Conservation (phyloP, 2,329 filamentous ascomycete species). For the Kalmusia sp. region DNA sequence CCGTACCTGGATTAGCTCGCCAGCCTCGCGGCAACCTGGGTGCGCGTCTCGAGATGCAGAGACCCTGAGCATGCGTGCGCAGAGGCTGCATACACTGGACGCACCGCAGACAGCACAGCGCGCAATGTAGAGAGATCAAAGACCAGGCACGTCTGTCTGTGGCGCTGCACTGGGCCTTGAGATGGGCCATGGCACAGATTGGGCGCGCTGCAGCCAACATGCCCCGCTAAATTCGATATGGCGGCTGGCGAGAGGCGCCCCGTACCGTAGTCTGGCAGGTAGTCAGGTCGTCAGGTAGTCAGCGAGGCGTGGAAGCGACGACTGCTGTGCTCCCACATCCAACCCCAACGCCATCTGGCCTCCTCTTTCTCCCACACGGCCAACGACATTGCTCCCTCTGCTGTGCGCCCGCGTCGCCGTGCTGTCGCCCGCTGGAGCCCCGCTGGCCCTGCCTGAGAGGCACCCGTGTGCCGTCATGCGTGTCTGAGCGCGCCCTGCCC, state of each 20-base stretch:
- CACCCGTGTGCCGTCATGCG: conserved; percentile 16
- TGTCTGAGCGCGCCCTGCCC: conserved; percentile 4
- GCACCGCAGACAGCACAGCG: neutral
- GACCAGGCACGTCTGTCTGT: too few relatives aligned
- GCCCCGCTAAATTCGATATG: neutral
- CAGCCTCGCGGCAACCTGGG: conserved; percentile 8
- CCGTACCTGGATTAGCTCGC: conserved; percentile 7
- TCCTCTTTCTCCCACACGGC: neutral
- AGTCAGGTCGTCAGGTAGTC: neutral
- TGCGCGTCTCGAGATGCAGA: conserved; percentile 3
- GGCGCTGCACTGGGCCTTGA: neutral
- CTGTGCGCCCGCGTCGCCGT: conserved; percentile 6
- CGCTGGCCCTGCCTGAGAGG: conserved; percentile 7
- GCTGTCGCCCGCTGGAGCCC: conserved; percentile 3
- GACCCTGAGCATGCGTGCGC: conserved; percentile 10
- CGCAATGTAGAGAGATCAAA: neutral
- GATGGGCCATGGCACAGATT: neutral
- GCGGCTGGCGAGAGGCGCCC: conserved; percentile 5
- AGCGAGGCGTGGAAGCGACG: neutral
- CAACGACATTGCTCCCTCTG: neutral
- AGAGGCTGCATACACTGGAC: conserved; percentile 6
- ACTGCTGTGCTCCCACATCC: neutral
- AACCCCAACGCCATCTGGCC: too few relatives aligned
- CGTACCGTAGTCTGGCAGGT: neutral
- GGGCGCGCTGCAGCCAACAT: neutral